Evolutionary conservation across 306 rosid species (phyloP), one percentile per base, ranked within the genome.

Genomic region (Sechiopsis laciniata): DNA sequence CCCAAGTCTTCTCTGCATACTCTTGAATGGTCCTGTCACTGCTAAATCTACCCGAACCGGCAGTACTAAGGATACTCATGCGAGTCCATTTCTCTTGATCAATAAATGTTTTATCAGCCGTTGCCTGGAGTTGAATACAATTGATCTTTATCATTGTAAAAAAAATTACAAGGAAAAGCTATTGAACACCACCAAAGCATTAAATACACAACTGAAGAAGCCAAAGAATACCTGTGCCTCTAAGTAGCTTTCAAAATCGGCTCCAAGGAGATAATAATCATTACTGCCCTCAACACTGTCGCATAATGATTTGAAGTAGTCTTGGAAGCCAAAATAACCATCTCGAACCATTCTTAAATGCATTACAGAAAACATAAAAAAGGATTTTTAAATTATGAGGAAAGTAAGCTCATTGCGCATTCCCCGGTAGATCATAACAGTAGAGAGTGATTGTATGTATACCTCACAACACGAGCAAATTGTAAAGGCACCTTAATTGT

Each of bases 41-140:
- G 82, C 95, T 88, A 74, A 88, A 88, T 60, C 85, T 83, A 51
- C 91, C 88, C 22, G 95, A 88, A 26, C 88, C 89, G 8, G 95
- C 91, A 17, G 84, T 77, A 75, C 89, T 80, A 48, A 86, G 88
- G 74, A 88, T 86, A 84, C 91, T 86, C 95, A 88, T 88, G 77
- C 63, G 76, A 10, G 84, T 83, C 95, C 95, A 88, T 82, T 77
- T 84, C 58, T 84, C 82, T 45, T 83, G 80, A 76, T 88, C 88
- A 24, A 81, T 73, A 29, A 81, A 88, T 75, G 94, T 85, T 76
- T 83, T 81, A 76, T 88, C 94, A 0, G 94, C 94, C 13, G 90
- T 87, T 79, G 94, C 89, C 94, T 88, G 79, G 58, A 64, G 54
- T 63, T 40, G 68, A 72, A 74, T 19, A 32, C 21, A 58, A 77